Evolutionary conservation across 208 protist genomes (phyloP).

Genomic region (Leishmania major): DNA sequence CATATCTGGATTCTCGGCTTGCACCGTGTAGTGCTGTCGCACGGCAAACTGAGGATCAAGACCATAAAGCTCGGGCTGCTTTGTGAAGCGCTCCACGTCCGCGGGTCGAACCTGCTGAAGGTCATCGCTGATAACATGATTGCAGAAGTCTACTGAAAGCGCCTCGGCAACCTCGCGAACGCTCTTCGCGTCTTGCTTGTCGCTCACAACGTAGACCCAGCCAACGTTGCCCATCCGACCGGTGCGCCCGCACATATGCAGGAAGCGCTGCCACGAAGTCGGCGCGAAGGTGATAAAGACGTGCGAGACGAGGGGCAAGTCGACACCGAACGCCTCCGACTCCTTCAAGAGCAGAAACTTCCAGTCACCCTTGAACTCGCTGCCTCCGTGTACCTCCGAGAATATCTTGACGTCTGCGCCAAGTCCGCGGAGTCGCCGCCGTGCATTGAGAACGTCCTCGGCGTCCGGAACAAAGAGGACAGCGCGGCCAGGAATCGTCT

Average conservation of each 20-base stretch:
- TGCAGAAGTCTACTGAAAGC: conserved; percentile 61
- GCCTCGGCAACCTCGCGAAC: conserved; percentile 67
- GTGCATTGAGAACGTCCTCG: conserved; percentile 59
- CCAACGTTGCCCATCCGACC: conserved; percentile 79
- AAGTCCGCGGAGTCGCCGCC: conserved; percentile 52
- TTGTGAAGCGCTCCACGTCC: conserved; percentile 68
- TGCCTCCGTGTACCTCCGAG: conserved; percentile 70
- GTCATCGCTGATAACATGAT: conserved; percentile 57
- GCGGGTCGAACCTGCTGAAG: conserved; percentile 33
- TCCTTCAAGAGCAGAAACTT: conserved; percentile 80
- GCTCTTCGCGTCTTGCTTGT: conserved; percentile 56
- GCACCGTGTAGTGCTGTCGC: conserved; percentile 77
- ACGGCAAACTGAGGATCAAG: conserved; percentile 86
- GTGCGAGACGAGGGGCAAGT: conserved; percentile 82
- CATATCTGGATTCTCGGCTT: conserved; percentile 75
- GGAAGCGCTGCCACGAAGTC: conserved; percentile 60
- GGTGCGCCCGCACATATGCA: conserved; percentile 85
- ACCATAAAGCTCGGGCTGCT: conserved; percentile 68
- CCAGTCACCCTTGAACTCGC: conserved; percentile 58
- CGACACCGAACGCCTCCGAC: conserved; percentile 73
- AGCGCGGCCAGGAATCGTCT: conserved; percentile 71
- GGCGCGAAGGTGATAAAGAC: conserved; percentile 85
- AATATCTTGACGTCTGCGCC: conserved; percentile 83
- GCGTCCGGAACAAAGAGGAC: conserved; percentile 67
- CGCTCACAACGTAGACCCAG: conserved; percentile 80